These are phyloP conservation scores for Fraxinus dipetala DNA, from an alignment of 305 asterid species.

Conservation along the genomic window DNA sequence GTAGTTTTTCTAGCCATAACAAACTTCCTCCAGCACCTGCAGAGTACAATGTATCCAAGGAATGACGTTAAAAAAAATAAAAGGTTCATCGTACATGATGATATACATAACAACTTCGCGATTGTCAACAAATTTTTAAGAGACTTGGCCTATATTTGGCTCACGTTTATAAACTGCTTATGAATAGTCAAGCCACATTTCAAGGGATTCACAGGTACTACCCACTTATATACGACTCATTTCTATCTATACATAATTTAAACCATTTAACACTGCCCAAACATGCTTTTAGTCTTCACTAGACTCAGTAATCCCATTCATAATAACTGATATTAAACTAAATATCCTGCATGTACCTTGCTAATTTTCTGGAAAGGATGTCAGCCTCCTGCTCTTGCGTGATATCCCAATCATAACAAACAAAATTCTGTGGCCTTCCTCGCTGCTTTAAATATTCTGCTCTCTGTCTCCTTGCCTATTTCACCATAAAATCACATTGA, in stretches of 20 bases:
- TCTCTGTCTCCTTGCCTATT: conserved; percentile 83
- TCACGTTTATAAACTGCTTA: neutral
- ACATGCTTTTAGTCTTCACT: neutral
- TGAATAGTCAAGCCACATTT: too few relatives aligned
- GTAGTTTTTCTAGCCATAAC: conserved; percentile 48
- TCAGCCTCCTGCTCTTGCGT: conserved; percentile 60
- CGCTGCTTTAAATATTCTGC: conserved; percentile 80
- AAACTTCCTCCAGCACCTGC: conserved; percentile 79
- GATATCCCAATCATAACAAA: conserved; percentile 41
- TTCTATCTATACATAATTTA: too few relatives aligned
- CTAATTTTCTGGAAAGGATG: conserved; percentile 61
- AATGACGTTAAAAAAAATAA: neutral
- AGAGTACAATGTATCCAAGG: conserved; percentile 16
- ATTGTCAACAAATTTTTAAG: neutral
- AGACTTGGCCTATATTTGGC: neutral
- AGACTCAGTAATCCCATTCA: conserved; percentile 3
- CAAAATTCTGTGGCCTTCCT: conserved; percentile 46
- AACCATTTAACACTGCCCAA: neutral
- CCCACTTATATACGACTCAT: neutral
- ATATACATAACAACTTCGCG: neutral
- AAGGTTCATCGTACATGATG: conserved; percentile 2
- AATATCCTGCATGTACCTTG: conserved; percentile 42
- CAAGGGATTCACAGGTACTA: neutral
- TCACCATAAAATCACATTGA: conserved; percentile 17
- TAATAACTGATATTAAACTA: neutral